Evolutionary conservation across 129 eudicot species (phyloP), one percentile per base, ranked within the genome.

Genomic region (Chrysanthemum lavandulifolium): DNA sequence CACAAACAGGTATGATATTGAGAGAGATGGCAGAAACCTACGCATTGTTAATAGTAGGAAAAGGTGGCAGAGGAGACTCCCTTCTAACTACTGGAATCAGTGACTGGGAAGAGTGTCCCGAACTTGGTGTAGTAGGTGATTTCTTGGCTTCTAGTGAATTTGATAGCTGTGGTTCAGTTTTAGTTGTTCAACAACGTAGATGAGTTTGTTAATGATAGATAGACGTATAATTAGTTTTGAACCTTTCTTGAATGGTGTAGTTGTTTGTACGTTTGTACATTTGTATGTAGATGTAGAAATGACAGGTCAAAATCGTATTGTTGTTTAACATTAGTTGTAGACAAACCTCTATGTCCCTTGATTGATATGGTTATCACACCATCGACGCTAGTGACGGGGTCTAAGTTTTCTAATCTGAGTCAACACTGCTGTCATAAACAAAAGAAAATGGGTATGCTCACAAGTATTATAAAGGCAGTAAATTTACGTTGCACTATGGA

Each of bases 101-200:
- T 60, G 97, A 94, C 51, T 94, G 98, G 98, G 98, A 94, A 81
- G 98, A 94, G 73, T 94, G 97, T 54, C 97, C 96, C 0, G 98
- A 94, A 79, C 96, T 94, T 13, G 98, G 98, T 21, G 89, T 81
- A 54, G 93, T 94, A 21, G 98, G 97, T 29, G 98, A 94, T 78
- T 82, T 87, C 59, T 84, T 94, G 84, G 98, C 97, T 63, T 94
- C 98, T 65, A 75, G 96, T 63, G 98, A 94, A 10, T 94, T 86
- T 57, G 93, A 88, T 68, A 72, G 76, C 33, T 69, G 88, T 59
- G 91, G 96, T 73, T 94, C 98, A 0, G 96, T 94, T 69, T 79
- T 94, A 73, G 85, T 94, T 47, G 73, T 94, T 54, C 97, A 93
- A 71, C 98, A 88, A 61, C 80, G 80, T 73, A 84, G 85, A 83